These are phyloP conservation scores for Gillenia trifoliata DNA, from an alignment of 306 rosid species.

Conservation along the genomic window DNA sequence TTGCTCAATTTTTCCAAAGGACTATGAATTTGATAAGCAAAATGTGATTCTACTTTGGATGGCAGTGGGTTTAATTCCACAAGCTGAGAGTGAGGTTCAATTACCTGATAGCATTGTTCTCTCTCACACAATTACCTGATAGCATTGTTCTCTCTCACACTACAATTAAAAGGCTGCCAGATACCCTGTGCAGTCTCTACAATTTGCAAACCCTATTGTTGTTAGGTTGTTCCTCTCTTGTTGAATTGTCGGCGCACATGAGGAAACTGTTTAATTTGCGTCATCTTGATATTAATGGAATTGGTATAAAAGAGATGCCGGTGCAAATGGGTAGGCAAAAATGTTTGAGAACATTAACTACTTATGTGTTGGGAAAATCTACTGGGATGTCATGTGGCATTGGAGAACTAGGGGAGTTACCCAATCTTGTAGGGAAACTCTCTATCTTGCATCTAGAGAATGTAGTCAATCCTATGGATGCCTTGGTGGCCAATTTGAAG, in stretches of 20 bases:
- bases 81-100: not conserved
- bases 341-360: not conserved
- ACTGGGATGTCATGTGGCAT: not conserved
- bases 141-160: not conserved
- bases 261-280: not conserved
- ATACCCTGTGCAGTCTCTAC: not conserved
- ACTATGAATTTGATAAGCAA: not conserved
- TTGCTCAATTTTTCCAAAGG: conserved; percentile 17
- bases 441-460: conserved; percentile 9
- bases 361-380: not conserved
- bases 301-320: not conserved
- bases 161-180: not conserved
- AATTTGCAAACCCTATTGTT: conserved; percentile 14
- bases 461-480: conserved; percentile 7
- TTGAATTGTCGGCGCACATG: not conserved
- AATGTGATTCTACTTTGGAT: conserved; percentile 8
- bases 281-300: not conserved
- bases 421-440: not conserved
- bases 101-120: no score
- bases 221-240: not conserved
- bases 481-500: conserved; percentile 8
- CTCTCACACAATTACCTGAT: not conserved
- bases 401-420: not conserved
- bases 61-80: conserved; percentile 10
- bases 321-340: not conserved